These are phyloP conservation scores for Poa annua DNA, from an alignment of 176 grass and related monocot species.

Conservation along the genomic window DNA sequence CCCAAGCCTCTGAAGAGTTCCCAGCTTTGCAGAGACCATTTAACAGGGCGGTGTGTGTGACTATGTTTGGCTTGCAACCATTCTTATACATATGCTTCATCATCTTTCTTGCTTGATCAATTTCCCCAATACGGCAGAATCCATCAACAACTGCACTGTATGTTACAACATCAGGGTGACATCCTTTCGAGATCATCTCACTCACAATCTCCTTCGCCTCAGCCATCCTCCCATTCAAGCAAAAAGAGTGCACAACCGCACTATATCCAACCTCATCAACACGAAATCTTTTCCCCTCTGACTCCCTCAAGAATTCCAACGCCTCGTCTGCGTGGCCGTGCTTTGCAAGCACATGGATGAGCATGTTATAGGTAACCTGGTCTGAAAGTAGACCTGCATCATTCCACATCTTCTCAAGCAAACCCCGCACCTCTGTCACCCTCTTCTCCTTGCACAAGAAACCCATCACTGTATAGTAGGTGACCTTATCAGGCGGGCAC, in stretches of 20 bases:
- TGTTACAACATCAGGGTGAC: conserved; percentile 84
- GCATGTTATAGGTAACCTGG: conserved; percentile 84
- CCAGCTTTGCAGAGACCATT: conserved; percentile 86
- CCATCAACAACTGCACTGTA: conserved; percentile 90
- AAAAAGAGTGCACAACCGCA: conserved; percentile 78
- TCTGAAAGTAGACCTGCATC: conserved; percentile 72
- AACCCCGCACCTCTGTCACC: conserved; percentile 59
- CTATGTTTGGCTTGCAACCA: conserved; percentile 83
- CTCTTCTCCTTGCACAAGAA: conserved; percentile 87
- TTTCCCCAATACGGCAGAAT: conserved; percentile 74
- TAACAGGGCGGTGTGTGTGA: conserved; percentile 86
- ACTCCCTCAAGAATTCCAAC: conserved; percentile 73
- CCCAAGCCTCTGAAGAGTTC: conserved; percentile 76
- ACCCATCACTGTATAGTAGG: conserved; percentile 84
- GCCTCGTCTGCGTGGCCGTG: conserved; percentile 88
- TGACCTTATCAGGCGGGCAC: conserved; percentile 80
- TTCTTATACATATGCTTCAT: conserved; percentile 79
- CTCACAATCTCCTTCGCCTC: conserved; percentile 76
- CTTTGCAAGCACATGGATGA: conserved; percentile 81
- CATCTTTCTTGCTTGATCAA: conserved; percentile 83
- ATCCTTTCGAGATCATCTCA: conserved; percentile 80
- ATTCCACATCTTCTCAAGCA: conserved; percentile 65
- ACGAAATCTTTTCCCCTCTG: conserved; percentile 69
- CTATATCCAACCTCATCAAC: conserved; percentile 82
- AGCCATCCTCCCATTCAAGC: conserved; percentile 70